Evolutionary conservation across 768 basidiomycete species (phyloP).

Genomic region (Tylopilus rubrobrunneus): DNA sequence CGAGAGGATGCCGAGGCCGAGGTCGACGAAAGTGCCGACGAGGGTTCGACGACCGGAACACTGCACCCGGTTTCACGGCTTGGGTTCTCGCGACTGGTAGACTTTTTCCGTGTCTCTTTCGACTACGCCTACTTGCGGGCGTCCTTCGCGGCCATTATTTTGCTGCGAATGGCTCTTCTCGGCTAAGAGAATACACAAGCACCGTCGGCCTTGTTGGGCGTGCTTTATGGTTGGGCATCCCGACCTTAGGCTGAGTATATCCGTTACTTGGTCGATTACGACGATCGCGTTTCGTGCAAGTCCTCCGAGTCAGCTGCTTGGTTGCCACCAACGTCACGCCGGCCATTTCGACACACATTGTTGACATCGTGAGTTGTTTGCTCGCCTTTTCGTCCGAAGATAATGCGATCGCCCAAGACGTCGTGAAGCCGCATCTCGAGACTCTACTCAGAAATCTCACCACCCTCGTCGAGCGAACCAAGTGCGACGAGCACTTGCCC

Average conservation of each 20-base stretch:
- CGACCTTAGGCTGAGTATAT: conserved; percentile 45
- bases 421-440: conserved; percentile 70
- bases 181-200: conserved; percentile 90
- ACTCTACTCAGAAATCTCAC: conserved; percentile 70
- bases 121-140: conserved; percentile 70
- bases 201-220: conserved; percentile 82
- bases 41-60: conserved; percentile 31
- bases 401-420: conserved; percentile 41
- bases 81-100: conserved; percentile 79
- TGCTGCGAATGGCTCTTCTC: conserved; percentile 72
- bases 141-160: conserved; percentile 70
- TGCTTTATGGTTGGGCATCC: conserved; percentile 76
- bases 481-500: conserved; percentile 44
- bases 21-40: conserved; percentile 34
- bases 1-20: conserved; percentile 36
- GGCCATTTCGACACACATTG: conserved; percentile 70
- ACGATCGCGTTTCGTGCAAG: conserved; percentile 65
- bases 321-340: conserved; percentile 83
- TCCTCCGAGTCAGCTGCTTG: conserved; percentile 66
- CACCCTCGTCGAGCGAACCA: conserved; percentile 60
- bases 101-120: conserved; percentile 82
- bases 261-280: conserved; percentile 65
- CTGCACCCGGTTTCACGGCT: conserved; percentile 70
- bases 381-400: conserved; percentile 53
- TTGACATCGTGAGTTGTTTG: conserved; percentile 80